phyloP scores from a whole-genome alignment of 805 yeast species.

The Wickerhamomyces rabaulensis region DNA sequence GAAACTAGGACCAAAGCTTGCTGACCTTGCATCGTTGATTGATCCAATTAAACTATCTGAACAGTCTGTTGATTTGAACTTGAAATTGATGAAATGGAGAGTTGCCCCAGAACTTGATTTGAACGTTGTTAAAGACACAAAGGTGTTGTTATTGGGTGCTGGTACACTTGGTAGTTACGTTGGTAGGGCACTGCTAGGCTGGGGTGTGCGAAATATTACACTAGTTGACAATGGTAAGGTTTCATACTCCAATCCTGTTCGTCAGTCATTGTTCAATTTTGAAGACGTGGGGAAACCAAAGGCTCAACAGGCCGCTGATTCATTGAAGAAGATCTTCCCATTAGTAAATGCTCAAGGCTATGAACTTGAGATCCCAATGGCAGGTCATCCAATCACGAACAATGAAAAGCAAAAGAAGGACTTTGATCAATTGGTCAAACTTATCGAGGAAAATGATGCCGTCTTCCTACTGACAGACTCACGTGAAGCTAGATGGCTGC shows the following conservation, averaged over 20 bases:
- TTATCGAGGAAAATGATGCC: conserved; percentile 68
- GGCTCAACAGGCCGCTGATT: conserved; percentile 71
- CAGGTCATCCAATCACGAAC: conserved; percentile 78
- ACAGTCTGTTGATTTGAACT: conserved; percentile 87
- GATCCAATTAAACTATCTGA: conserved; percentile 80
- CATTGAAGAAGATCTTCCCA: conserved; percentile 73
- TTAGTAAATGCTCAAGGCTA: conserved; percentile 61
- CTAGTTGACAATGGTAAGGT: conserved; percentile 88
- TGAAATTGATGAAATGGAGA: conserved; percentile 96
- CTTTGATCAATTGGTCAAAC: conserved; percentile 44
- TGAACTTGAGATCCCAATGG: conserved; percentile 84
- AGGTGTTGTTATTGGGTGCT: conserved; percentile 81
- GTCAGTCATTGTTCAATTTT: conserved; percentile 84
- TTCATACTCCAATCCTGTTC: conserved; percentile 90
- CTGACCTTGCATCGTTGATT: conserved; percentile 75
- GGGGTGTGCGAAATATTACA: conserved; percentile 88
- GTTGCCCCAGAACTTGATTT: conserved; percentile 78
- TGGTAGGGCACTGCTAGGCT: conserved; percentile 78
- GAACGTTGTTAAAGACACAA: conserved; percentile 53
- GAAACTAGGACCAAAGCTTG: conserved; percentile 73
- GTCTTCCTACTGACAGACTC: conserved; percentile 86
- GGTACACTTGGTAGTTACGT: conserved; percentile 96
- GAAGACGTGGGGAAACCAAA: conserved; percentile 77
- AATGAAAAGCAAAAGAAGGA: conserved; percentile 45
- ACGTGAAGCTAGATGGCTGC: conserved; percentile 96